Evolutionary conservation across 2,329 filamentous ascomycete genomes (phyloP).

Genomic region (Xylariaceae sp.): DNA sequence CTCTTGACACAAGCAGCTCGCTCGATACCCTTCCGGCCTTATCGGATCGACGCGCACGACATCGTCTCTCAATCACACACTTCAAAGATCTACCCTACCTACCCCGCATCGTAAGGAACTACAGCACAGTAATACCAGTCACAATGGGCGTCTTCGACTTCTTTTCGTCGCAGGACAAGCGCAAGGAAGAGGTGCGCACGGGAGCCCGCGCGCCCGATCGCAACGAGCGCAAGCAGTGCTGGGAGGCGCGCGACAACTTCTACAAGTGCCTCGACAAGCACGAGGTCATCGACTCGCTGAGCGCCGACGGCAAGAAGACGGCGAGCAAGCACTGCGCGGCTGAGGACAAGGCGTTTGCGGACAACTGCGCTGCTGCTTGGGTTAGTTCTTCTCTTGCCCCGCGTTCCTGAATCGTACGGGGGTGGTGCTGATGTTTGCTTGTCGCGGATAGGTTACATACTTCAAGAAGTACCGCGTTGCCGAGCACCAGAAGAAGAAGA

Average conservation of each 20-base stretch:
- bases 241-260: conserved; percentile 82
- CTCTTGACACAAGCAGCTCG: not conserved
- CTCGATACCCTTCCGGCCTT: not conserved
- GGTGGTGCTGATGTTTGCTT: not conserved
- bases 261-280: conserved; percentile 81
- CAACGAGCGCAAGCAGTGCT: conserved; percentile 75
- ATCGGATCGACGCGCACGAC: too few species aligned
- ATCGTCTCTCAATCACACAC: too few species aligned
- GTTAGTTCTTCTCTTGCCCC: conserved; percentile 46
- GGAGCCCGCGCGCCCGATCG: conserved; percentile 75
- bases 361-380: conserved; percentile 85
- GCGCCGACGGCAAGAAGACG: conserved; percentile 48
- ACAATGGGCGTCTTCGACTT: conserved; percentile 47
- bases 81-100: not conserved
- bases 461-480: conserved; percentile 96
- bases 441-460: conserved; percentile 68
- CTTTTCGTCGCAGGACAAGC: conserved; percentile 39
- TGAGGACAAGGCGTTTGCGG: conserved; percentile 66
- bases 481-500: conserved; percentile 78
- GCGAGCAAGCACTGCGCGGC: conserved; percentile 50
- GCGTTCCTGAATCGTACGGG: conserved; percentile 1
- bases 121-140: not conserved
- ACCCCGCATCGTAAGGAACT: not conserved
- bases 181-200: conserved; percentile 49
- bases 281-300: conserved; percentile 71